phyloP scores from a whole-genome alignment of 2,329 filamentous ascomycete genomes.

The Rutstroemia sydowiana region DNA sequence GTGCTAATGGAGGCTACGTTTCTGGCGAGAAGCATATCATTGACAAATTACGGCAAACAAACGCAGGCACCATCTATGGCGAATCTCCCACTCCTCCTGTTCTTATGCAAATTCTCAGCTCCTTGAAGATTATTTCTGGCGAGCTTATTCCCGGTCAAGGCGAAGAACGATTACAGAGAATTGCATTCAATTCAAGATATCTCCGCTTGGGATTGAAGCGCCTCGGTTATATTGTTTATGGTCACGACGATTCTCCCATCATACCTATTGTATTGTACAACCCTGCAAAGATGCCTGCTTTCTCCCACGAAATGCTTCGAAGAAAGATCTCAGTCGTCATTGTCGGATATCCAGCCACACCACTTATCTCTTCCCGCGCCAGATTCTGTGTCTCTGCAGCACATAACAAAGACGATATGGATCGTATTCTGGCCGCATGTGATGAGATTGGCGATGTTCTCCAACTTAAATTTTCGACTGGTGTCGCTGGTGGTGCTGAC shows the following conservation, averaged over 20 bases:
- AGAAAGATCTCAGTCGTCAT: conserved; percentile 97
- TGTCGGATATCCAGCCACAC: conserved; percentile 93
- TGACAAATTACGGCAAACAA: conserved; percentile 80
- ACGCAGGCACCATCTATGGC: conserved; percentile 78
- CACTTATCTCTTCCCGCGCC: conserved; percentile 86
- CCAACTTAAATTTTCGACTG: conserved; percentile 95
- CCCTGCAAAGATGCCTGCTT: conserved; percentile 97
- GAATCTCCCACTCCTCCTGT: conserved; percentile 85
- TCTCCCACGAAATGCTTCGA: conserved; percentile 96
- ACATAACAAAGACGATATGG: conserved; percentile 97
- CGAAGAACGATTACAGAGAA: conserved; percentile 87
- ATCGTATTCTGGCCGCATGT: conserved; percentile 79
- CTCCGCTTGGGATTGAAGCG: conserved; percentile 96
- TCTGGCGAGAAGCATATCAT: conserved; percentile 85
- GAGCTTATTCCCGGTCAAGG: conserved; percentile 86
- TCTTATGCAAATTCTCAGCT: conserved; percentile 81
- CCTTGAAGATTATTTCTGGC: conserved; percentile 81
- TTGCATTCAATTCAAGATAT: conserved; percentile 97
- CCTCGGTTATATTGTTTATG: conserved; percentile 92
- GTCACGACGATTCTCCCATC: conserved; percentile 96
- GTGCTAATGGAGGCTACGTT: conserved; percentile 94
- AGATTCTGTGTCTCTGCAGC: conserved; percentile 94
- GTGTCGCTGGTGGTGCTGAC: conserved; percentile 80
- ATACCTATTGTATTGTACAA: conserved; percentile 93
- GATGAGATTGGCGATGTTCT: conserved; percentile 88